Evolutionary conservation across 176 grass and related monocot genomes (phyloP), one percentile per base, ranked within the genome.

Genomic region (Carex kokanica): DNA sequence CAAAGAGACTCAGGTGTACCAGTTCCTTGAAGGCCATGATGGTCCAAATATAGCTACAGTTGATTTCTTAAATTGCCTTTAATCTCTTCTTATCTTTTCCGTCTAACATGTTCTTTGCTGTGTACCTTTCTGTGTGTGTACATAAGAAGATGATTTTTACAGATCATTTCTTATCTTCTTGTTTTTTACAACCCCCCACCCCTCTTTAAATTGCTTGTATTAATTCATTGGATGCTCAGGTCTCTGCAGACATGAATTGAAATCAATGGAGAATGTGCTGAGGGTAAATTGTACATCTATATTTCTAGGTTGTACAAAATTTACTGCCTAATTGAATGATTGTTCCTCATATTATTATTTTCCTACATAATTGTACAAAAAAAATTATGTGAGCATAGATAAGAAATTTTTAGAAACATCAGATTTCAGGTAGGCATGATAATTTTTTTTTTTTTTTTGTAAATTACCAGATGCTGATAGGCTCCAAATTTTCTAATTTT

Each of bases 1-100:
- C 73, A 77, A 77, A 55, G 47, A 1, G 49, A 27, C 61, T 82
- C 80, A 82, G 80, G 80, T 82, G 61, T 82, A 82, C 80, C 80
- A 82, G 80, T 82, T 82, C 41, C 38, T 27, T 64, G 20, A 67
- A 82, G 40, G 21, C 18, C 17, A 20, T 81, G 59, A 81, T 65
- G 79, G 59, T 81, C 59, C 79, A 65, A 64, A 81, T 63, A 63
- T 64, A 64, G 55, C 43, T 51, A 82, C 80, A 65, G 80, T 53
- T 67, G 41, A 18, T 40, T 81, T 63, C 57, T 81, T 81, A 62
- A 81, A 81, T n/a, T 81, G 73, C 73, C 73, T 77, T 63, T 43
- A 81, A 81, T 63, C 57, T 40, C 27, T 54, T 45, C 38, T 81
- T 13, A 59, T 81, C 59, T 63, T 59, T 63, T 63, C 38, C 36